Percentiles rank a stretch among this genome's conserved stretches.
Conservation (phyloP, 495 filamentous ascomycete genomes). For the Neurospora intermedia region DNA sequence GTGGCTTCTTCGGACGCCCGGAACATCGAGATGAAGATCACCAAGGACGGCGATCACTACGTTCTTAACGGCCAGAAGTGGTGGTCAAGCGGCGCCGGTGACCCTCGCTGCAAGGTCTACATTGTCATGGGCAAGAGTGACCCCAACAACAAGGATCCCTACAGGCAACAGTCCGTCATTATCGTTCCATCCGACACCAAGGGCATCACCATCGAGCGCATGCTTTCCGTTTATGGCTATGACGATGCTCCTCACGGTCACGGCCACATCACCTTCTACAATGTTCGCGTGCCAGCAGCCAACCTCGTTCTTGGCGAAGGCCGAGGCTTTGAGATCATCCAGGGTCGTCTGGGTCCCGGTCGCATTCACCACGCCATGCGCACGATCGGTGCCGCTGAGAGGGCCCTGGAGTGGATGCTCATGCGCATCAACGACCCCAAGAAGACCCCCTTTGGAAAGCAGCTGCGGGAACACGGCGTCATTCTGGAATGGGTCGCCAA, state of each 20-base stretch:
- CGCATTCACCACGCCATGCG: slow-evolving; percentile 95
- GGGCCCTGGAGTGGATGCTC: slow-evolving; percentile 80
- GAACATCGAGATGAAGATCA: slow-evolving; percentile 78
- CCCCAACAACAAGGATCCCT: slow-evolving; percentile 57
- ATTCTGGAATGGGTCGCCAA: slow-evolving; percentile 90
- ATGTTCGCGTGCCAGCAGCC: slow-evolving; percentile 67
- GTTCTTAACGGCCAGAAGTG: slow-evolving; percentile 92
- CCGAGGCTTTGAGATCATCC: slow-evolving; percentile 93
- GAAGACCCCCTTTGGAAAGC: slow-evolving; percentile 77
- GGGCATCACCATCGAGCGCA: slow-evolving; percentile 74
- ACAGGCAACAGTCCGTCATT: slow-evolving; percentile 83
- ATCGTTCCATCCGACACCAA: slow-evolving; percentile 65
- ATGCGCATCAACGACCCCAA: slow-evolving; percentile 78
- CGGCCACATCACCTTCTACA: slow-evolving; percentile 75
- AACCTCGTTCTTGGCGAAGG: slow-evolving; percentile 83
- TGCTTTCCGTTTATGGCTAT: slow-evolving; percentile 85
- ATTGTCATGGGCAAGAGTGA: slow-evolving; percentile 87
- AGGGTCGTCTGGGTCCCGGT: slow-evolving; percentile 82
- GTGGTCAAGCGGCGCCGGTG: slow-evolving; percentile 89
- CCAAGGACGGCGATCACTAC: slow-evolving; percentile 68
- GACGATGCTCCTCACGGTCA: slow-evolving; percentile 93
- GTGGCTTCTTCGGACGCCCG: slow-evolving; percentile 78
- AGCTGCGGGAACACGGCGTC: slow-evolving; percentile 71
- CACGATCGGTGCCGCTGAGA: slow-evolving; percentile 74
- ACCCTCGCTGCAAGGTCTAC: slow-evolving; percentile 81